A percentile compares a stretch with the other conserved stretches of the same genome.
Conservation (phyloP, 2,329 filamentous ascomycete species). For the Coniella lustricola region DNA sequence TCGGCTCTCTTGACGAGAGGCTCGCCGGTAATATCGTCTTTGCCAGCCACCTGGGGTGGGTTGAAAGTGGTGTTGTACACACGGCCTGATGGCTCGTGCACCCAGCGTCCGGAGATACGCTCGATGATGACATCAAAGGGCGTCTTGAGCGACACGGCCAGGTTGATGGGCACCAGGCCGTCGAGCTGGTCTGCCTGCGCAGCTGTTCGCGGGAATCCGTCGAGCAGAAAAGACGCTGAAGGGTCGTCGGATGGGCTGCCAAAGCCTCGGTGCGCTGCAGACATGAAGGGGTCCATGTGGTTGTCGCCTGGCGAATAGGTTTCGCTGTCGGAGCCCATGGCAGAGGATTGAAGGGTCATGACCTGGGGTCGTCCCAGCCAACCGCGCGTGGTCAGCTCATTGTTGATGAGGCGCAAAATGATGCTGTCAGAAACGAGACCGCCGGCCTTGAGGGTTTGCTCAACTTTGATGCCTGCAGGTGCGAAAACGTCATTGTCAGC, state of each 20-base stretch:
- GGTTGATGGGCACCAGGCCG: conserved; percentile 82
- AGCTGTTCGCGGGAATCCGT: conserved; percentile 89
- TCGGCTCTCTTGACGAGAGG: conserved; percentile 73
- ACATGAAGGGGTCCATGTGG: conserved; percentile 35
- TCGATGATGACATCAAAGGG: conserved; percentile 81
- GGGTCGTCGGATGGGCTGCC: conserved; percentile 58
- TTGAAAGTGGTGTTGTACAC: conserved; percentile 97
- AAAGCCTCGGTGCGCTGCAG: conserved; percentile 30
- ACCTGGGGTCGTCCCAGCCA: conserved; percentile 59
- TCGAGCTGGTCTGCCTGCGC: conserved; percentile 73
- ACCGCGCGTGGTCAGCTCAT: conserved; percentile 76
- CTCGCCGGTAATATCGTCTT: conserved; percentile 89
- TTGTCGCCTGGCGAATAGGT: conserved; percentile 20
- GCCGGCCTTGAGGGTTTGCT: conserved; percentile 79
- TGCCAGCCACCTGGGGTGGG: conserved; percentile 69
- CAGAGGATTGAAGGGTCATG: conserved; percentile 45
- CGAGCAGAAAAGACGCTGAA: conserved; percentile 83
- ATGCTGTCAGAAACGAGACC: conserved; percentile 86
- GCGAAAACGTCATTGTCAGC: conserved; percentile 7
- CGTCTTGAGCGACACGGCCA: conserved; percentile 81
- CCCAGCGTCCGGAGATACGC: conserved; percentile 86
- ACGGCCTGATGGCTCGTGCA: conserved; percentile 83
- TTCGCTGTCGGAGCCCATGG: conserved; percentile 32
- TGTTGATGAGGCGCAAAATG: conserved; percentile 86
- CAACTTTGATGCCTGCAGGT: conserved; percentile 73